Conservation (phyloP, 345 rosid genomes). For the Mallotus nudiflorus region DNA sequence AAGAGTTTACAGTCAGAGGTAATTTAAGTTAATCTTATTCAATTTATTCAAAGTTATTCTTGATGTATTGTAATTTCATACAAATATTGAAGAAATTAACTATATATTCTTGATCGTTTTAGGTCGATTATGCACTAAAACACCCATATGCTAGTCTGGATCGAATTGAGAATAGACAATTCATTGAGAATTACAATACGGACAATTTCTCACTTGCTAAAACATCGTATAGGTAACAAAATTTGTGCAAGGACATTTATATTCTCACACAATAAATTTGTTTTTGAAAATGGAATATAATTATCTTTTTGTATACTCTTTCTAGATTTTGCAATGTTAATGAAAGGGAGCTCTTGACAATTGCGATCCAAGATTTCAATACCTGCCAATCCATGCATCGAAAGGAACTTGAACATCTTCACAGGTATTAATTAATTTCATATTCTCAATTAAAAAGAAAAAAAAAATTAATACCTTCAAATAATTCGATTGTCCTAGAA, state of each 20-base stretch:
- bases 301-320: background rate
- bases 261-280: background rate
- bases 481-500: background rate
- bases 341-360: background rate
- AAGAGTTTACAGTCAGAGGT: too few species aligned
- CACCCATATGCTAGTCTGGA: background rate
- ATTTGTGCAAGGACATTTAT: background rate
- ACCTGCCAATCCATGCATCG: background rate
- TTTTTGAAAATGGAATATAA: background rate
- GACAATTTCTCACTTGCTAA: constrained; percentile 3
- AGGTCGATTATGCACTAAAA: constrained; percentile 6
- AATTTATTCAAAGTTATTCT: too few species aligned
- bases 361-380: background rate
- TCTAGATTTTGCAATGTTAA: background rate
- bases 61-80: too few species aligned
- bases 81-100: too few species aligned
- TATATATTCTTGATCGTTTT: too few species aligned
- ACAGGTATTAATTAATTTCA: constrained; percentile 5
- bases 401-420: background rate
- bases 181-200: background rate
- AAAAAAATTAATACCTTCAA: background rate
- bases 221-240: background rate
- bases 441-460: background rate
- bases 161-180: background rate
- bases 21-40: too few species aligned